Evolutionary conservation across 495 filamentous ascomycete species (phyloP).

Genomic region (Chaetomium fimeti): DNA sequence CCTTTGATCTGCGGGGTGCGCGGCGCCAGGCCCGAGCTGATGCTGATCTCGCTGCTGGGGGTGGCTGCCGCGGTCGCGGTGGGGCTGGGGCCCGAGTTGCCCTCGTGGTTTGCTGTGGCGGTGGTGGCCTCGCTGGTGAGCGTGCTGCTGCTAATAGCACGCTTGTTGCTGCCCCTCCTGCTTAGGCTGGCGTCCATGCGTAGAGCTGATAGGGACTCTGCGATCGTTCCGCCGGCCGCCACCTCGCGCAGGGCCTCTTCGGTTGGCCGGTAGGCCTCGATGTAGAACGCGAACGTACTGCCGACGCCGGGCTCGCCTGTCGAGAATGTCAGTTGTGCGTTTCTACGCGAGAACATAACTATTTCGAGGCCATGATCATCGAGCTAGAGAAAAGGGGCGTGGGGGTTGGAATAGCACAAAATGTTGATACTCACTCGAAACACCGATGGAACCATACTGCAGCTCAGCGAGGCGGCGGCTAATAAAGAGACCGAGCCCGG

Average conservation of each 20-base stretch:
- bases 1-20: slow-evolving; percentile 32
- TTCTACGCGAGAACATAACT: neutral
- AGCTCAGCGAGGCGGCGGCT: slow-evolving; percentile 68
- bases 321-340: neutral
- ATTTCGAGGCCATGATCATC: too few species aligned
- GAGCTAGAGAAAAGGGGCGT: too few species aligned
- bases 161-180: slow-evolving; percentile 6
- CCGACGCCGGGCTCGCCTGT: slow-evolving; percentile 63
- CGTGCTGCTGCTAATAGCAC: slow-evolving; percentile 18
- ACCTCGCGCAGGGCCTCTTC: slow-evolving; percentile 34
- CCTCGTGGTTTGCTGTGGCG: neutral
- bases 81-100: neutral
- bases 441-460: slow-evolving; percentile 74
- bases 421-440: slow-evolving; percentile 29
- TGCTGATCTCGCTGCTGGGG: slow-evolving; percentile 7
- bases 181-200: neutral
- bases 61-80: neutral
- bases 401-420: neutral
- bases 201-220: slow-evolving; percentile 25
- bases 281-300: slow-evolving; percentile 78
- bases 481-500: slow-evolving; percentile 76
- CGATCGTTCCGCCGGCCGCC: slow-evolving; percentile 24
- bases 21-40: neutral
- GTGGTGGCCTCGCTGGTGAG: slow-evolving; percentile 10
- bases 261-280: slow-evolving; percentile 55